phyloP scores from a whole-genome alignment of 805 yeast species.

The Kuraishia ogatae region DNA sequence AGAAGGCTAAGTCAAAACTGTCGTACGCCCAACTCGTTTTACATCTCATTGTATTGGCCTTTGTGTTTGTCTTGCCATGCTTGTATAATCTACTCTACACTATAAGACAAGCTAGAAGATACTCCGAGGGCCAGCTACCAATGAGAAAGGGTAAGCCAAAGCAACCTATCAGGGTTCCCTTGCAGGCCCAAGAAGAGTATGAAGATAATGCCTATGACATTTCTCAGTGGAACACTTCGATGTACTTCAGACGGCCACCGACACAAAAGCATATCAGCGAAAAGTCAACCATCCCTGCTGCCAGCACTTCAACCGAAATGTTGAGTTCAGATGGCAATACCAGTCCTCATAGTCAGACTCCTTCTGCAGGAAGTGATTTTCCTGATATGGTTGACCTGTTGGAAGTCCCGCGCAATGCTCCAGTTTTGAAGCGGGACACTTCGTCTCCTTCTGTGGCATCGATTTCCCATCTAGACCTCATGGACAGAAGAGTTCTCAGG shows the following conservation, averaged over 20 bases:
- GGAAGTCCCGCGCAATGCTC: neutral
- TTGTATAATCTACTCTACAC: conserved; percentile 12
- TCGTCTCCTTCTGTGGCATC: neutral
- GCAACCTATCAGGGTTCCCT: neutral
- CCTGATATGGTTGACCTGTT: neutral
- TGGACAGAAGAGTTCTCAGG: neutral
- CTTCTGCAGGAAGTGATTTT: neutral
- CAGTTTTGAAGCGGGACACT: neutral
- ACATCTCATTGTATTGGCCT: conserved; percentile 21
- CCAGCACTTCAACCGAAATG: neutral
- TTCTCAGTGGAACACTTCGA: neutral
- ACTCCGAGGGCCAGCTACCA: neutral
- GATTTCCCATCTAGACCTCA: neutral
- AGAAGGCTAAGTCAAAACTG: conserved; percentile 28
- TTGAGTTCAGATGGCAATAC: neutral
- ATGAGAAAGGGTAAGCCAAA: neutral
- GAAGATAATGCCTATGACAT: neutral
- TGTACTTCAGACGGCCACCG: neutral
- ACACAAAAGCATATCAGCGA: neutral
- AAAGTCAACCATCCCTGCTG: neutral
- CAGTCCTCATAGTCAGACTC: neutral
- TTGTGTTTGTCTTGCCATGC: conserved; percentile 18
- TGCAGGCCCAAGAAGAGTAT: neutral
- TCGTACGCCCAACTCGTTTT: conserved; percentile 33
- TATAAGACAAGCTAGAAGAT: conserved; percentile 12